Evolutionary conservation across 345 rosid species (phyloP).

Genomic region (Gossypium anomalum): DNA sequence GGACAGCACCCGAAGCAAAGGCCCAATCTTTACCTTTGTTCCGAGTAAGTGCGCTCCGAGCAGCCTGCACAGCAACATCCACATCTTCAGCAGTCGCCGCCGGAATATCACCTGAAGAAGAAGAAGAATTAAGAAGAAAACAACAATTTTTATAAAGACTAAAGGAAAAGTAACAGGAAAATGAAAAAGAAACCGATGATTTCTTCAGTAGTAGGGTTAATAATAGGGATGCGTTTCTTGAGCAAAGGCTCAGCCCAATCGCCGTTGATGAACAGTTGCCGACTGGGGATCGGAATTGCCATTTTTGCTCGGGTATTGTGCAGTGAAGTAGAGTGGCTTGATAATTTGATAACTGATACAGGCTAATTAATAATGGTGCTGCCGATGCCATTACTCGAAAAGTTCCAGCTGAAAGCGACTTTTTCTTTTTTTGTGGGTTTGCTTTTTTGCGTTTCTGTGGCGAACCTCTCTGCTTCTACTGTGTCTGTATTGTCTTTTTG

Average conservation of each 20-base stretch:
- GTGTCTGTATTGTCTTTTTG: neutral
- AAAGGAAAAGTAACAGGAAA: neutral
- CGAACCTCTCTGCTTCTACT: neutral
- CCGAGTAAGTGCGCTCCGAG: conserved; percentile 61
- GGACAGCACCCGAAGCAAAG: conserved; percentile 40
- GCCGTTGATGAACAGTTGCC: conserved; percentile 81
- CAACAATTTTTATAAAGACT: neutral
- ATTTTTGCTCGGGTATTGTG: conserved; percentile 13
- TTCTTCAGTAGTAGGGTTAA: conserved; percentile 80
- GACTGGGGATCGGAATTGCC: conserved; percentile 53
- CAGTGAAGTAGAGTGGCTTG: neutral
- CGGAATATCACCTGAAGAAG: conserved; percentile 72
- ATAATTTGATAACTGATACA: neutral
- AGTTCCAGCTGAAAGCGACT: neutral
- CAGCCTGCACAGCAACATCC: conserved; percentile 87
- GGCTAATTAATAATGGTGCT: neutral
- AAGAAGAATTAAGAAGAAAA: neutral
- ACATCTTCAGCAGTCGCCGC: conserved; percentile 94
- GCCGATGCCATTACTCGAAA: neutral
- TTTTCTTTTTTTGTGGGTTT: neutral
- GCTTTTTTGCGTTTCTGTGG: neutral
- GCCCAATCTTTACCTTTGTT: conserved; percentile 86
- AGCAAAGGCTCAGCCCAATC: conserved; percentile 71
- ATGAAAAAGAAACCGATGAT: conserved; percentile 48
- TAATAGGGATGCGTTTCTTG: conserved; percentile 64